Evolutionary conservation across 1,284 basidiomycete species (phyloP).

Genomic region (Rhodotorula sp.): DNA sequence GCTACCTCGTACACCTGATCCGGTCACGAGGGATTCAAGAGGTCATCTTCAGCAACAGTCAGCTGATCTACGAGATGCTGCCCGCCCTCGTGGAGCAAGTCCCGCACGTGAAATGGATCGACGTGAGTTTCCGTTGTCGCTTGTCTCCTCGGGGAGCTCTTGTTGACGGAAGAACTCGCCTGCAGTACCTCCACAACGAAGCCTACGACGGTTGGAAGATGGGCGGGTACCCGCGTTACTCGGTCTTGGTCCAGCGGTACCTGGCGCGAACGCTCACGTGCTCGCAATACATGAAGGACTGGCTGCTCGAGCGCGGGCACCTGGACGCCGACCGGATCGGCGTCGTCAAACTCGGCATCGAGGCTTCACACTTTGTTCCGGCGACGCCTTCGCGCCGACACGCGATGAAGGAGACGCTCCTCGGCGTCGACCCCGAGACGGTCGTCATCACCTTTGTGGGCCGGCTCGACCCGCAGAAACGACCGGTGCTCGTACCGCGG

Average conservation of each 20-base stretch:
- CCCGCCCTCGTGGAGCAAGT: slow-evolving; percentile 38
- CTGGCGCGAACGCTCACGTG: slow-evolving; percentile 41
- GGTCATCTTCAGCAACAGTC: slow-evolving; percentile 36
- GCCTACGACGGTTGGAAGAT: slow-evolving; percentile 41
- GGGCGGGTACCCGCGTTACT: slow-evolving; percentile 39
- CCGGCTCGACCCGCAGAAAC: slow-evolving; percentile 39
- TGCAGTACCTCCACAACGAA: slow-evolving; percentile 42
- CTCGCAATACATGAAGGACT: slow-evolving; percentile 37
- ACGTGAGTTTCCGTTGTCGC: slow-evolving; percentile 13
- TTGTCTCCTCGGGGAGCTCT: no score
- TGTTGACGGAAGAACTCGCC: not conserved
- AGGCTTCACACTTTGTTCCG: slow-evolving; percentile 19
- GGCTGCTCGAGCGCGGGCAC: slow-evolving; percentile 35
- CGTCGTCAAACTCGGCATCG: slow-evolving; percentile 44
- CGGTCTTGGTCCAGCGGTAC: slow-evolving; percentile 40
- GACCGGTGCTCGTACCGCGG: slow-evolving; percentile 29
- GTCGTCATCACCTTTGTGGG: slow-evolving; percentile 36
- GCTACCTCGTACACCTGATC: slow-evolving; percentile 39
- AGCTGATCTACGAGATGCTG: slow-evolving; percentile 39
- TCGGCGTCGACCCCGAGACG: slow-evolving; percentile 27
- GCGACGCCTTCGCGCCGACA: slow-evolving; percentile 10
- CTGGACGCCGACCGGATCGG: slow-evolving; percentile 33
- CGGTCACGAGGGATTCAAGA: slow-evolving; percentile 21
- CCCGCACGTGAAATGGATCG: slow-evolving; percentile 37
- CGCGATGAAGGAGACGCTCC: slow-evolving; percentile 19